Evolutionary conservation across 2,329 filamentous ascomycete genomes (phyloP).

Genomic region (Microsporum canis): DNA sequence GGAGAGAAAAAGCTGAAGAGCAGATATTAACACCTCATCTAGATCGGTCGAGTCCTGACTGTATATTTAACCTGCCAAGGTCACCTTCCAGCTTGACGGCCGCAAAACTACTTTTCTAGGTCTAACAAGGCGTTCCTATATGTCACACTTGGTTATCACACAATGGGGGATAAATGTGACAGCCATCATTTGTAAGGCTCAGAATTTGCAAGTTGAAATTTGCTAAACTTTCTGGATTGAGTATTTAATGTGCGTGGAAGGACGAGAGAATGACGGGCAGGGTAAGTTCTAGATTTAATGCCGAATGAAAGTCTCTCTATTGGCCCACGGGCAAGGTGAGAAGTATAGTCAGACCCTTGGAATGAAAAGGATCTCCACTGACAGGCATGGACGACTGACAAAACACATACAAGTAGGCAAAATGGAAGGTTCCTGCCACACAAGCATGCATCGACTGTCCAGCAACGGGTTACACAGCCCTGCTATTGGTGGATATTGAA

Average conservation of each 20-base stretch:
- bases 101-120: neutral
- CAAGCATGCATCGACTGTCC: neutral
- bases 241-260: neutral
- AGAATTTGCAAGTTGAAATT: neutral
- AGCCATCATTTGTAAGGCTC: neutral
- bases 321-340: neutral
- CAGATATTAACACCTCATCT: neutral
- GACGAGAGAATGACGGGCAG: neutral
- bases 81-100: neutral
- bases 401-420: neutral
- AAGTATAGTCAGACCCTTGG: neutral
- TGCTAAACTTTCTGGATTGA: neutral
- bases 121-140: neutral
- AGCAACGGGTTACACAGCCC: conserved; percentile 1
- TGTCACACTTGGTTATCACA: neutral
- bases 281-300: neutral
- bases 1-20: neutral
- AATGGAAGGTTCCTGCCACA: neutral
- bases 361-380: neutral
- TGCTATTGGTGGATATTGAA: conserved; percentile 2
- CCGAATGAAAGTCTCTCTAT: neutral
- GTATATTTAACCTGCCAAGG: neutral
- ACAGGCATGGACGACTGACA: neutral
- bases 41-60: neutral
- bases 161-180: neutral